Percentiles rank a stretch among this genome's conserved stretches.
These are phyloP conservation scores for Monosporozyma aerobia DNA, from an alignment of 805 yeast genomes.

Conservation along the genomic window DNA sequence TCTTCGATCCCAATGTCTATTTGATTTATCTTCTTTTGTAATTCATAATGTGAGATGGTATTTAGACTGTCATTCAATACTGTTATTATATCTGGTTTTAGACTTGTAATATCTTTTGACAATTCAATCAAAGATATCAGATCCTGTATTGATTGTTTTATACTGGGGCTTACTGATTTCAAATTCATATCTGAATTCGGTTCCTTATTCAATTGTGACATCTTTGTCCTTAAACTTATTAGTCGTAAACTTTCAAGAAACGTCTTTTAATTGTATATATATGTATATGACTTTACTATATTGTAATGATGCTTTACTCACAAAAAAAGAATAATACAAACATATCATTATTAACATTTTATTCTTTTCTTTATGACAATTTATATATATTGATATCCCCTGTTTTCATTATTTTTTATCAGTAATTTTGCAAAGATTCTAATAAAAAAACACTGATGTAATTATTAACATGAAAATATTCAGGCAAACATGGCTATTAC, in stretches of 20 bases:
- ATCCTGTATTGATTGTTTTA: neutral
- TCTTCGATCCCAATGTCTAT: slow-evolving; percentile 16
- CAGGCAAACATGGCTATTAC: neutral
- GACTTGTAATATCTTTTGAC: neutral
- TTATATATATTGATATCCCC: neutral
- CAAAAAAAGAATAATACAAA: no score
- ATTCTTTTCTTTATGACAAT: neutral
- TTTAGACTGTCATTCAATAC: slow-evolving; percentile 21
- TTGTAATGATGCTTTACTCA: no score
- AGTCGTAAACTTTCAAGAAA: no score
- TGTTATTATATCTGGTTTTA: slow-evolving; percentile 10
- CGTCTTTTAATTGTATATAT: no score
- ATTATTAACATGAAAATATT: neutral
- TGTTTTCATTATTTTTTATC: neutral
- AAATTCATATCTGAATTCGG: neutral
- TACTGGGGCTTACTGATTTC: neutral
- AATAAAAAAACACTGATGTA: neutral
- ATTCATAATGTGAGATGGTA: slow-evolving; percentile 26
- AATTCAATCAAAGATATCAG: neutral
- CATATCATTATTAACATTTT: neutral
- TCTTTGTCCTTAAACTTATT: neutral
- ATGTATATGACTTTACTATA: no score
- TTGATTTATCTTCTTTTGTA: slow-evolving; percentile 24
- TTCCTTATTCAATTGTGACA: neutral
- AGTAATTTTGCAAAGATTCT: no score